Percentiles rank a stretch among this genome's conserved stretches.
Evolutionary conservation across 2,329 filamentous ascomycete genomes (phyloP).

Genomic region (Geosmithia putterillii): DNA sequence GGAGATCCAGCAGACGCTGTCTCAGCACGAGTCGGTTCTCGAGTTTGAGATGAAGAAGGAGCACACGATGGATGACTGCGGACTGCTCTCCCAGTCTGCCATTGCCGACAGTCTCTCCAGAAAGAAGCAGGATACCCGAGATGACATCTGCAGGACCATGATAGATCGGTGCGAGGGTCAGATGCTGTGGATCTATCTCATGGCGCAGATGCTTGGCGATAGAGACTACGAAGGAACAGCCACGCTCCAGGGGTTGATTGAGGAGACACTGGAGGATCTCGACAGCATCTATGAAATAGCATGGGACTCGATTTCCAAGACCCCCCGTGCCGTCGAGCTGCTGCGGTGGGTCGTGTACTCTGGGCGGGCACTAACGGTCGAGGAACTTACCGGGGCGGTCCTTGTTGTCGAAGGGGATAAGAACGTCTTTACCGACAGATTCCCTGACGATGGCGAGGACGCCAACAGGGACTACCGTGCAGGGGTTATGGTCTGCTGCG

Average conservation of each 20-base stretch:
- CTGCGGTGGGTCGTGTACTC: slow-evolving; percentile 17
- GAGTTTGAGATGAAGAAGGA: slow-evolving; percentile 9
- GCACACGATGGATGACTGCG: slow-evolving; percentile 12
- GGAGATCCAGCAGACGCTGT: slow-evolving; percentile 9
- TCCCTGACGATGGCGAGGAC: no score
- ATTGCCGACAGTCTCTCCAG: slow-evolving; percentile 3
- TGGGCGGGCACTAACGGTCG: slow-evolving; percentile 7
- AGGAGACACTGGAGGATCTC: slow-evolving; percentile 13
- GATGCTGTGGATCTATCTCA: slow-evolving; percentile 19
- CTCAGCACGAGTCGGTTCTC: not conserved
- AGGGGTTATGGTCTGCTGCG: no score
- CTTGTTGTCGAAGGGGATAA: slow-evolving; percentile 5
- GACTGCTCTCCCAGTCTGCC: slow-evolving; percentile 10
- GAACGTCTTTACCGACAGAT: no score
- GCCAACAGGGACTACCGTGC: no score
- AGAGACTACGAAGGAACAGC: slow-evolving; percentile 5
- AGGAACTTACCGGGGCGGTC: slow-evolving; percentile 11
- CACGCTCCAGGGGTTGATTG: slow-evolving; percentile 13
- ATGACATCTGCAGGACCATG: slow-evolving; percentile 11
- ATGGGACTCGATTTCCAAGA: slow-evolving; percentile 11
- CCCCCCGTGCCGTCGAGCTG: slow-evolving; percentile 12
- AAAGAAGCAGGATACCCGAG: slow-evolving; percentile 8
- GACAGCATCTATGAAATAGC: slow-evolving; percentile 15
- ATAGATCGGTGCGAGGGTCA: slow-evolving; percentile 15
- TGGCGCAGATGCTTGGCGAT: slow-evolving; percentile 10